Evolutionary conservation across 2,329 filamentous ascomycete species (phyloP).

Genomic region (Fusarium drepaniforme): DNA sequence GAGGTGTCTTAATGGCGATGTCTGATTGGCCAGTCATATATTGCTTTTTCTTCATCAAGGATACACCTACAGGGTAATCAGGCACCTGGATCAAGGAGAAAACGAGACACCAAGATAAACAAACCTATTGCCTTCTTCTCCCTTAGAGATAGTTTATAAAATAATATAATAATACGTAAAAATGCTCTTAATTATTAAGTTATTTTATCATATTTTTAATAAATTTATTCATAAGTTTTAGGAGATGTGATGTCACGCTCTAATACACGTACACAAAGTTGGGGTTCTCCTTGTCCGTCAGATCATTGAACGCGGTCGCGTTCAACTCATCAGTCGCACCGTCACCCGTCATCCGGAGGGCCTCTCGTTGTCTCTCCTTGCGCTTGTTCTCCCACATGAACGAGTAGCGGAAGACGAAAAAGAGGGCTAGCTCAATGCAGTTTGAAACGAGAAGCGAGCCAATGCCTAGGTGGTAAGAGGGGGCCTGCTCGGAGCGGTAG

Average conservation of each 20-base stretch:
- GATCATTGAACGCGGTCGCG: constrained; percentile 54
- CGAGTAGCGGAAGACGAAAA: constrained; percentile 54
- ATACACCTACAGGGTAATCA: not conserved
- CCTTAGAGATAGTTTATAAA: too few relatives aligned
- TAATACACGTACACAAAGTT: constrained; percentile 57
- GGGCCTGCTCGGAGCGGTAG: constrained; percentile 66
- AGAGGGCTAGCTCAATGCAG: constrained; percentile 52
- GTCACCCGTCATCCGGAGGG: constrained; percentile 42
- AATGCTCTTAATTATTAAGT: too few relatives aligned
- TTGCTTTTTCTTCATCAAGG: not conserved
- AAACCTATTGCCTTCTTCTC: too few relatives aligned
- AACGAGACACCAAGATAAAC: too few relatives aligned
- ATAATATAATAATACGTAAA: too few relatives aligned
- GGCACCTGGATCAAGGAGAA: too few relatives aligned
- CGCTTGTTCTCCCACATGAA: constrained; percentile 55
- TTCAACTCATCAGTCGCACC: constrained; percentile 47
- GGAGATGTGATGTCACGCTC: not conserved
- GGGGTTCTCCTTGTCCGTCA: constrained; percentile 58
- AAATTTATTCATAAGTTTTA: too few relatives aligned
- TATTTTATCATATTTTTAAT: too few relatives aligned
- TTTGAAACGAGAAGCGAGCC: constrained; percentile 56
- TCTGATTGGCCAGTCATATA: not conserved
- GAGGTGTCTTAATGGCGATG: not conserved
- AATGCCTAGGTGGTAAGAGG: constrained; percentile 55
- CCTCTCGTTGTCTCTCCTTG: constrained; percentile 52